Evolutionary conservation across 768 basidiomycete genomes (phyloP).

Genomic region (Macrocybe gigantea): DNA sequence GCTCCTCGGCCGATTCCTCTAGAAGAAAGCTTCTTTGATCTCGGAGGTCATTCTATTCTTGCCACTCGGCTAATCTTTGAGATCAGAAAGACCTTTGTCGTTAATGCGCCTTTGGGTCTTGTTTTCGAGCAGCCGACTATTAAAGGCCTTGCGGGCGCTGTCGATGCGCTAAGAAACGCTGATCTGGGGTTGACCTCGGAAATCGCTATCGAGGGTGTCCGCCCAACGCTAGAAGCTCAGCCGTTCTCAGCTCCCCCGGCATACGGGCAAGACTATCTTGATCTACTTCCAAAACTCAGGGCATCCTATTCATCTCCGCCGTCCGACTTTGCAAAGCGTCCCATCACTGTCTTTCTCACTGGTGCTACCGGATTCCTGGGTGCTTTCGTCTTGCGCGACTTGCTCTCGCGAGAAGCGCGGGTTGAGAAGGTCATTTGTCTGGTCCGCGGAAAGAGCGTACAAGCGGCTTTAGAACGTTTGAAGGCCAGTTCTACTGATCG

Average conservation of each 20-base stretch:
- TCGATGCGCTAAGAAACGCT: constrained; percentile 18
- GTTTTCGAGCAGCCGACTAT: constrained; percentile 49
- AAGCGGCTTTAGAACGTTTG: constrained; percentile 64
- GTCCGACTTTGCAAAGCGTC: constrained; percentile 43
- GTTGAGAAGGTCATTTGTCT: constrained; percentile 89
- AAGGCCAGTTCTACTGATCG: constrained; percentile 69
- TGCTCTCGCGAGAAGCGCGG: constrained; percentile 54
- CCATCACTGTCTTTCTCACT: constrained; percentile 85
- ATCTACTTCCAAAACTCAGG: constrained; percentile 52
- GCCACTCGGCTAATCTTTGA: constrained; percentile 97
- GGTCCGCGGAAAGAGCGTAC: constrained; percentile 65
- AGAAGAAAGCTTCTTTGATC: constrained; percentile 96
- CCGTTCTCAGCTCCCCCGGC: constrained; percentile 35
- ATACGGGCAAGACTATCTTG: constrained; percentile 77
- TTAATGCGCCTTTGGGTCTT: constrained; percentile 86
- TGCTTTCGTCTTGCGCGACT: constrained; percentile 81
- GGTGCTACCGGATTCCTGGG: constrained; percentile 97
- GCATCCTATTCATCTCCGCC: constrained; percentile 58
- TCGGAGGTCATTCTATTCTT: constrained; percentile 97
- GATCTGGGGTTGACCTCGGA: constrained; percentile 8
- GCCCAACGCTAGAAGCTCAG: constrained; percentile 8
- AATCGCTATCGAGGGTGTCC: background rate
- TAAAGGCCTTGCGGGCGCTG: background rate
- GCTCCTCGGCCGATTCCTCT: constrained; percentile 72
- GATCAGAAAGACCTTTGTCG: constrained; percentile 85